Evolutionary conservation across 768 basidiomycete genomes (phyloP), one percentile per base, ranked within the genome.

Genomic region (Neoboletus magnificus): DNA sequence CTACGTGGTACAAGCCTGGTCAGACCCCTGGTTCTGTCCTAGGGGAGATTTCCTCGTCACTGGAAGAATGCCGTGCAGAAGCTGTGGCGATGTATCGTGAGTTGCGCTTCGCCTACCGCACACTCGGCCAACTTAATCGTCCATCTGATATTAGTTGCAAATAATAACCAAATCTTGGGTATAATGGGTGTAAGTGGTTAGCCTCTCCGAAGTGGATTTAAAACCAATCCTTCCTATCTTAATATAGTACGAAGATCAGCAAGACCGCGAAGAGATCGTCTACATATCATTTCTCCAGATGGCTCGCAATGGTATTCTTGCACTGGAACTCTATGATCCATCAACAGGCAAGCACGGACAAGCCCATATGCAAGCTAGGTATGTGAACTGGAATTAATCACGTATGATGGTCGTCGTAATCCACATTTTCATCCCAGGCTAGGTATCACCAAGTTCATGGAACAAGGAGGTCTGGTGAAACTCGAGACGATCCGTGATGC

Each of bases 11-110:
- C 71, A 89, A 89, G 67, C 81, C 87, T 33, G 92, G 92, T 9
- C 92, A 93, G 70, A 91, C 88, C 0, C 81, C 90, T 37, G 88
- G 83, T 47, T 85, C 90, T 11, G 86, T 93, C 2, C 77, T 95
- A 2, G 92, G 92, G 1, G 88, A 93, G 57, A 88, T 92, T 9
- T 92, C 90, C 4, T 93, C 91, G 0, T 93, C 92, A 1, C 83
- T 93, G 82, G 93, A 94, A 71, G 92, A 94, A 74, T 93, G 92
- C 62, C 84, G 93, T n/a, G 92, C 92, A 10, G 93, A 95, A 73
- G 81, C 89, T 2, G 92, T 92, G 22, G 89, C 89, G 0, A 75
- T 94, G 40, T 93, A 83, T 73, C 79, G 91, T 89, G 64, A 74
- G 83, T 73, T 16, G 7, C 23, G 33, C 35, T 47, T 10, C 48